Conservation (phyloP, 1,284 basidiomycete species). For the Cutaneotrichosporon sp. region DNA sequence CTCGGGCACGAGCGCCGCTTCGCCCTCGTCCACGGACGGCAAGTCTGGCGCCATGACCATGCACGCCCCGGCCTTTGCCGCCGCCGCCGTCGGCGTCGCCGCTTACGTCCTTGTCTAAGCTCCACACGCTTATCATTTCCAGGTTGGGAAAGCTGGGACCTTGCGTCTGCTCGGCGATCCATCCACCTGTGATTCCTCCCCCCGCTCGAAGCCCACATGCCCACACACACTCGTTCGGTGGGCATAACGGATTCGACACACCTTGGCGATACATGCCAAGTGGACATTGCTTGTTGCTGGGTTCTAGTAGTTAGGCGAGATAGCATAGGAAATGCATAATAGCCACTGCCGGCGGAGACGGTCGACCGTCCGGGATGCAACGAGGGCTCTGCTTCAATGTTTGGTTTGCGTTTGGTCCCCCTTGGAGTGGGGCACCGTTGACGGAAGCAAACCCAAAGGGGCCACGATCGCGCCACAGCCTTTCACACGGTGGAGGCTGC, state of each 20-base stretch:
- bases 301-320: background rate
- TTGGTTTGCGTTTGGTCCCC: background rate
- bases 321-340: slow-evolving; percentile 1
- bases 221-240: too few species aligned
- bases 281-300: background rate
- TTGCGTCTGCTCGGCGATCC: too few species aligned
- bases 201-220: too few species aligned
- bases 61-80: slow-evolving; percentile 1
- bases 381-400: too few species aligned
- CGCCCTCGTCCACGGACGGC: background rate
- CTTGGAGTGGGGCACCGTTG: background rate
- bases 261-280: background rate
- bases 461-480: too few species aligned
- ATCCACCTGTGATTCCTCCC: too few species aligned
- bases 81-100: slow-evolving; percentile 11
- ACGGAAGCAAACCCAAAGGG: background rate
- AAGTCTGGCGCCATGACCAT: background rate
- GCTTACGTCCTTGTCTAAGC: slow-evolving; percentile 11
- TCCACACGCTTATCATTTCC: background rate
- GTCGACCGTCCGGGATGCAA: too few species aligned
- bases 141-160: background rate
- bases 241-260: too few species aligned
- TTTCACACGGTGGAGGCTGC: too few species aligned
- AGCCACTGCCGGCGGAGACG: slow-evolving; percentile 1
- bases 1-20: background rate